These are phyloP conservation scores for Dipodascopsis tothii DNA, from an alignment of 805 yeast species.

Conservation along the genomic window DNA sequence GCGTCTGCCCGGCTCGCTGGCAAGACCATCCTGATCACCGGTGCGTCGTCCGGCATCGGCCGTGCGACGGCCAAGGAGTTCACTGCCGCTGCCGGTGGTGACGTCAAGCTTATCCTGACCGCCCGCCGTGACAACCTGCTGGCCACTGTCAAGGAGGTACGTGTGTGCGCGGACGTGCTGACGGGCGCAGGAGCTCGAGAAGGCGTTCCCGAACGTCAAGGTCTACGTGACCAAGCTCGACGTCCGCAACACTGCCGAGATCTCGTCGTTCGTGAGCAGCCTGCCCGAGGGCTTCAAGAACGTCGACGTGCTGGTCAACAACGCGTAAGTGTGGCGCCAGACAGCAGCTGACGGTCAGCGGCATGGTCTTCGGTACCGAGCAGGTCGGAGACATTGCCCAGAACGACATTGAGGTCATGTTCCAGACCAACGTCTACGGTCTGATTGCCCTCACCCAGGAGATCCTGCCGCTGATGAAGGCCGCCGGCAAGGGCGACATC, in stretches of 20 bases:
- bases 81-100: constrained; percentile 67
- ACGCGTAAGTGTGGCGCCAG: constrained; percentile 37
- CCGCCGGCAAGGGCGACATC: constrained; percentile 55
- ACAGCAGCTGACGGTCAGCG: constrained; percentile 24
- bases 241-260: constrained; percentile 47
- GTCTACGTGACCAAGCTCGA: constrained; percentile 48
- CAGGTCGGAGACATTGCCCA: constrained; percentile 59
- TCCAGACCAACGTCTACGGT: constrained; percentile 82
- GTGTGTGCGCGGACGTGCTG: not conserved
- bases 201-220: constrained; percentile 42
- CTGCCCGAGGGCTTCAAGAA: constrained; percentile 51
- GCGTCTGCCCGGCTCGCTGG: constrained; percentile 77
- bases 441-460: constrained; percentile 77
- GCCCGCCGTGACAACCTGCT: constrained; percentile 71
- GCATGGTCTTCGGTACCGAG: constrained; percentile 68
- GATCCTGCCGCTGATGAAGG: constrained; percentile 61
- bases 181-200: constrained; percentile 33
- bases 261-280: constrained; percentile 43
- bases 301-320: constrained; percentile 56
- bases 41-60: constrained; percentile 95
- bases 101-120: constrained; percentile 60
- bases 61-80: constrained; percentile 83
- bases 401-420: constrained; percentile 66
- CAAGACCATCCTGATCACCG: constrained; percentile 77
- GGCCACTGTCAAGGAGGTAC: constrained; percentile 36